Base-by-base conservation (phyloP, 1,284 basidiomycete species). In the Puccinia hordei region DNA sequence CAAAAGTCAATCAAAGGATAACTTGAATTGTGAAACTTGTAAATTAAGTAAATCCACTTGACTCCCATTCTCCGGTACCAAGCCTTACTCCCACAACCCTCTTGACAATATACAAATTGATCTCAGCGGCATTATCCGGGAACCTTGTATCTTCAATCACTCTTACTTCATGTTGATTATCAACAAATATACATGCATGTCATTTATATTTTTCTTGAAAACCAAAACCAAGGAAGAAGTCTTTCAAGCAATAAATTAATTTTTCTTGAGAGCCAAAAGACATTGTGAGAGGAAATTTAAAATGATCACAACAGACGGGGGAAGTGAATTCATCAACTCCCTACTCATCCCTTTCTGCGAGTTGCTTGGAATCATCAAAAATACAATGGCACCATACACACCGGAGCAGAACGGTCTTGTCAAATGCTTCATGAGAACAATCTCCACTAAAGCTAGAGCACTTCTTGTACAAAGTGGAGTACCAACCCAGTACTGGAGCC, bases 201-300 rank as follows among this genome's bases (percentile, higher is more conserved):
- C 27, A n/a, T n/a, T n/a, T 15, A 30, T 57, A 4, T n/a, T n/a
- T 9, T 57, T 57, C 55, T 30, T 57, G 9, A 57, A 57, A 57
- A 41, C 38, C 12, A 41, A 41, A 41, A 41, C 55, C 4, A 57
- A 57, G 17, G 27, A 57, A 57, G n/a, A 57, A 57, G 55, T n/a
- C 55, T 57, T 57, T 57, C 27, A 57, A n/a, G 22, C 55, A 57
- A n/a, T 57, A n/a, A n/a, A 30, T 57, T n/a, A 5, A n/a, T 57
- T 57, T 15, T 6, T n/a, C n/a, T 9, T 57, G 17, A n/a, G 27
- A n/a, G 55, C 55, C 22, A 30, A 57, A 30, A 57, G 27, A 30
- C 22, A 57, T n/a, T 57, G 22, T n/a, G 55, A 57, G n/a, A n/a
- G 55, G 9, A 66, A 66, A 66, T 4, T 66, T 12, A 24, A 24